These are phyloP conservation scores for Mycena sanguinolenta DNA, from an alignment of 768 basidiomycete genomes.

Conservation along the genomic window DNA sequence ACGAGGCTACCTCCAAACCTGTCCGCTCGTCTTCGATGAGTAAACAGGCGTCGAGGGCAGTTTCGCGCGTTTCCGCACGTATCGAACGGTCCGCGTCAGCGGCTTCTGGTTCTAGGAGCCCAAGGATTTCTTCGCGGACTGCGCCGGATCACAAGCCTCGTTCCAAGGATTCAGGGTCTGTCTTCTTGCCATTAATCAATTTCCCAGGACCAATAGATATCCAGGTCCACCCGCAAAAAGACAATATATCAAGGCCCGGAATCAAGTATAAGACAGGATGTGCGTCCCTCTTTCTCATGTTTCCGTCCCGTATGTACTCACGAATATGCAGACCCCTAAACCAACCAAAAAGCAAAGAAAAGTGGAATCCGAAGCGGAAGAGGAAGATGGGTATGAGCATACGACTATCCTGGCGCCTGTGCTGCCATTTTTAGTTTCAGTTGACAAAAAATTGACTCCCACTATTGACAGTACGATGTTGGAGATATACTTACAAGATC, in stretches of 20 bases:
- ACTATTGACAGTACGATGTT: not conserved
- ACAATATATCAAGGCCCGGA: not conserved
- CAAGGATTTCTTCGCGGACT: no score
- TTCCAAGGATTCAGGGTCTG: no score
- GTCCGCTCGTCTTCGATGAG: not conserved
- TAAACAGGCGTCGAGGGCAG: not conserved
- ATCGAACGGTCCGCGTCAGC: no score
- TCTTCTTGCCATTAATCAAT: not conserved
- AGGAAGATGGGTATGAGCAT: constrained; percentile 14
- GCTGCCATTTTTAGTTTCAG: not conserved
- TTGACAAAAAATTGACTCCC: not conserved
- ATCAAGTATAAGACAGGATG: constrained; percentile 8
- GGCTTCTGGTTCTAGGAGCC: no score
- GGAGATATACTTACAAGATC: not conserved
- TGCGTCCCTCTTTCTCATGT: not conserved
- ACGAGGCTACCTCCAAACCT: constrained; percentile 1
- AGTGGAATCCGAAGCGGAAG: constrained; percentile 19
- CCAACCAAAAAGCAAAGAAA: not conserved
- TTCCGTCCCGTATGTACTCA: not conserved
- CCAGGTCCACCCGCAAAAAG: constrained; percentile 16
- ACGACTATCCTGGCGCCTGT: not conserved
- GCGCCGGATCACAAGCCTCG: no score
- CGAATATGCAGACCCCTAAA: not conserved
- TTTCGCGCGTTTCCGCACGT: no score
- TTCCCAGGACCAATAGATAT: not conserved